Evolutionary conservation across 192 early-diverging fungal species (phyloP), one percentile per base, ranked within the genome.

Genomic region (Backusella luteola): DNA sequence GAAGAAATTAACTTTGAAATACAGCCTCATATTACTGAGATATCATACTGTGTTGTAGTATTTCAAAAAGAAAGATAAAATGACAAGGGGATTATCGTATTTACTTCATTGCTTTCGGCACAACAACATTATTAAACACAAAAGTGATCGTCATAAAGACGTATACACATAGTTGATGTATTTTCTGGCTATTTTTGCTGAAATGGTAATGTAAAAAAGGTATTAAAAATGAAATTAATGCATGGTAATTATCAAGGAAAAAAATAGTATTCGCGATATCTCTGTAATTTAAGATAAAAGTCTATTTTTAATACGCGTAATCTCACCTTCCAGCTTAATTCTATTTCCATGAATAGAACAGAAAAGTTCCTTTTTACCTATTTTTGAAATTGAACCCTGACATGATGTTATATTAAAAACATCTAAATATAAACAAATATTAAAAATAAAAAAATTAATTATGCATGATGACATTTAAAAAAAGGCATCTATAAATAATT

Each of bases 361-460:
- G 23, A 59, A 59, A 59, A 59, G 1, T 59, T 59, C 52, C n/a
- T 21, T 53, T 32, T 53, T 21, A n/a, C n/a, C 53, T 56, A 56
- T 56, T 56, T 56, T 56, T 56, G 53, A 56, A 56, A 7, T 21
- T 56, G 53, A 56, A 26, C 53, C 53, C 53, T 56, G 53, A 21
- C 23, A 56, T 7, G 5, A 56, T n/a, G 21, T 56, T 56, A 21
- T 56, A 56, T 21, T 56, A 56, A 21, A 56, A 56, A 56, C 7
- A 56, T 56, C 53, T 56, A 56, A 56, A 56, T 56, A 56, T 56
- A 56, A 56, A 53, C 7, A 53, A 53, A 53, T 53, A 53, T 53
- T 53, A 53, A 53, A 53, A 53, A 53, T 53, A 53, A 56, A 56
- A 21, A 53, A 56, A 56, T 8, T 53, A n/a, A 56, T 56, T 9